Percentiles rank a stretch among this genome's conserved stretches.
These are phyloP conservation scores for Trebouxia sp. DNA, from an alignment of 139 green algal species.

Conservation along the genomic window DNA sequence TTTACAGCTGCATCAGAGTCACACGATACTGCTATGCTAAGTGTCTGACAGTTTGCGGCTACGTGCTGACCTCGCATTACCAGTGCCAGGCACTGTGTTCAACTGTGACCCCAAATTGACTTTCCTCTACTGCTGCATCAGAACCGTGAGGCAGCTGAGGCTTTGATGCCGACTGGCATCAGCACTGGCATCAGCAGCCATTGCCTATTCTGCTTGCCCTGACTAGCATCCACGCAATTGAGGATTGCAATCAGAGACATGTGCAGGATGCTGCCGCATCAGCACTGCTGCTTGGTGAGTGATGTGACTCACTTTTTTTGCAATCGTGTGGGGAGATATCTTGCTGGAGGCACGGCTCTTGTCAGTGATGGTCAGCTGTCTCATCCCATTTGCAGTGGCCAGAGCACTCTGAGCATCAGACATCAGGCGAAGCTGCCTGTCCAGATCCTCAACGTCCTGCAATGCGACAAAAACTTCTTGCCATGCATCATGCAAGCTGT, in stretches of 20 bases:
- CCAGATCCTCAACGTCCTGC: constrained; percentile 1
- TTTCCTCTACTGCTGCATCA: too few species aligned
- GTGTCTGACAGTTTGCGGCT: too few species aligned
- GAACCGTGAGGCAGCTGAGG: too few species aligned
- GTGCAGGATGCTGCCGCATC: too few species aligned
- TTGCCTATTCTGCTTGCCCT: too few species aligned
- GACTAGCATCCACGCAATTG: background rate
- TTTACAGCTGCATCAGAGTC: too few species aligned
- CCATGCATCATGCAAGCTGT: background rate
- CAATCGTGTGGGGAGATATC: background rate
- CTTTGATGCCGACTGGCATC: too few species aligned
- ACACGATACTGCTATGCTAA: too few species aligned
- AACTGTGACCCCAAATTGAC: too few species aligned
- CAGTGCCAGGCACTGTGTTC: too few species aligned
- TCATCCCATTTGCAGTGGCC: background rate
- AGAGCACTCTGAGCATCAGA: background rate
- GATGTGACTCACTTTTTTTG: background rate
- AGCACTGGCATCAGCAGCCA: too few species aligned
- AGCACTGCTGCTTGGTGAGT: background rate
- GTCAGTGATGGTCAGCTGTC: constrained; percentile 14
- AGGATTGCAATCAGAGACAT: background rate
- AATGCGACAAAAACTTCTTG: background rate
- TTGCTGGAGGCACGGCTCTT: background rate
- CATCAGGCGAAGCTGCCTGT: background rate
- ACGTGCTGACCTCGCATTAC: too few species aligned